A percentile compares a stretch with the other conserved stretches of the same genome.
Evolutionary conservation across 768 basidiomycete species (phyloP).

Genomic region (Aureoboletus auriporus): DNA sequence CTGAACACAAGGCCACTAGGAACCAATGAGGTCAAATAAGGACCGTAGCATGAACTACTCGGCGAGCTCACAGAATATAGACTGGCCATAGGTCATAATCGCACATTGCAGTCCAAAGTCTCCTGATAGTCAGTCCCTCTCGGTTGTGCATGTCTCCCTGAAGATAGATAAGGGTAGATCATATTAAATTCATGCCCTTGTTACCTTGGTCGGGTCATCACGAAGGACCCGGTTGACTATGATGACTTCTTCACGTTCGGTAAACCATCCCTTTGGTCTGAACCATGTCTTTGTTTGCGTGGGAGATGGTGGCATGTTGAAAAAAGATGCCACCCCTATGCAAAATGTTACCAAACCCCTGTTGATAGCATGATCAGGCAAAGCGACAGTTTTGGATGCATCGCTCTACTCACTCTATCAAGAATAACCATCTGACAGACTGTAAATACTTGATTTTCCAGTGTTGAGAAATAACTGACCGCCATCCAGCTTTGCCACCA

Average conservation of each 20-base stretch:
- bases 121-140: constrained; percentile 47
- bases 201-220: constrained; percentile 58
- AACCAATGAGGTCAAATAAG: neutral
- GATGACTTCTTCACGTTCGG: constrained; percentile 58
- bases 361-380: neutral
- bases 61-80: constrained; percentile 50
- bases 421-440: constrained; percentile 31
- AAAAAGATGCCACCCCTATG: constrained; percentile 52
- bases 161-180: neutral
- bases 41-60: neutral
- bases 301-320: constrained; percentile 57
- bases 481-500: constrained; percentile 12
- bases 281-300: constrained; percentile 58
- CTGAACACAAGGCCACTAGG: constrained; percentile 49
- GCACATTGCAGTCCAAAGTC: constrained; percentile 49
- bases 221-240: constrained; percentile 55
- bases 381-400: neutral
- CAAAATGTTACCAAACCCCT: constrained; percentile 40
- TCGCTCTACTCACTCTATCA: constrained; percentile 28
- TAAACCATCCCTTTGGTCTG: constrained; percentile 61
- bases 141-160: constrained; percentile 63
- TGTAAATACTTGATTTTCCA: neutral
- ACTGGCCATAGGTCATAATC: constrained; percentile 69
- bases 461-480: constrained; percentile 26
- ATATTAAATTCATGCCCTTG: neutral